Conservation (phyloP, 768 basidiomycete genomes). For the Suillus hirtellus region DNA sequence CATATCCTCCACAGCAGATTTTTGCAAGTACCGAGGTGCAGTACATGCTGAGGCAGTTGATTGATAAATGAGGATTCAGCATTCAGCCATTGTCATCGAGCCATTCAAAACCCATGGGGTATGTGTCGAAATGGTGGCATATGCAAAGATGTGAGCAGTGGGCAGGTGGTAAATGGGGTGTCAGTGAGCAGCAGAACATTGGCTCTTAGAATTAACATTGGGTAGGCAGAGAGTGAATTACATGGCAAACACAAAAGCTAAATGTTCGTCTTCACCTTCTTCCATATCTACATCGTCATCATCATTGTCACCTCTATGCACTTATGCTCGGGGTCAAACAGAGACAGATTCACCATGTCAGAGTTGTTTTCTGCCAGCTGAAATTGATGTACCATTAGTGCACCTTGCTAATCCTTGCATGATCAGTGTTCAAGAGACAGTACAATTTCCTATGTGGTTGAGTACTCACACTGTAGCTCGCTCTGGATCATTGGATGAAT, state of each 20-base stretch:
- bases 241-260: not conserved
- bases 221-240: constrained; percentile 15
- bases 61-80: constrained; percentile 72
- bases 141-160: constrained; percentile 78
- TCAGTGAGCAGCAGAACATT: constrained; percentile 78
- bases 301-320: constrained; percentile 34
- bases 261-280: constrained; percentile 21
- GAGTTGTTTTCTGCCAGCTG: constrained; percentile 36
- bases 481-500: constrained; percentile 29
- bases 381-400: constrained; percentile 47
- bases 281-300: constrained; percentile 36
- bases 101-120: constrained; percentile 83
- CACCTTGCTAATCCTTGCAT: constrained; percentile 69
- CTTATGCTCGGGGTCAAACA: constrained; percentile 47
- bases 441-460: constrained; percentile 73
- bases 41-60: constrained; percentile 52
- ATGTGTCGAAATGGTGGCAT: constrained; percentile 77
- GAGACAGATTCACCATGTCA: constrained; percentile 42
- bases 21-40: constrained; percentile 52
- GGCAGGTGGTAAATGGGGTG: constrained; percentile 70
- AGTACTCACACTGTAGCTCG: constrained; percentile 32
- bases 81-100: constrained; percentile 69
- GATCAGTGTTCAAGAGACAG: constrained; percentile 65
- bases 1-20: constrained; percentile 46
- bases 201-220: constrained; percentile 40